These are phyloP conservation scores for Komagataella mondaviorum DNA, from an alignment of 805 yeast species.

Conservation along the genomic window DNA sequence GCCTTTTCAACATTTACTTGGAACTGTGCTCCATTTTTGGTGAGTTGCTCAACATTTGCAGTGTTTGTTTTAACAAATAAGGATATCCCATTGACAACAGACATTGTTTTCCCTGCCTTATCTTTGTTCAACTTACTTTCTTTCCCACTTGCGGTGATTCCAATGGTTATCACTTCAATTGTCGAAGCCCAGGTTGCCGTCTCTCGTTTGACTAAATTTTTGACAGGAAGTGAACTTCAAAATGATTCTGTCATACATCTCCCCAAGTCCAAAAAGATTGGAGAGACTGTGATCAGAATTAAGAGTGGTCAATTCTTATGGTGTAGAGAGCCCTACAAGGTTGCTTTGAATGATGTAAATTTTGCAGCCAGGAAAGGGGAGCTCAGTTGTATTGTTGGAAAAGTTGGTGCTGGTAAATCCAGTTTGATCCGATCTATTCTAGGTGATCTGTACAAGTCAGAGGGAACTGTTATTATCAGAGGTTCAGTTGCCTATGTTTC, in stretches of 20 bases:
- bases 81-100: slow-evolving; percentile 64
- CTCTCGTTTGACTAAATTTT: slow-evolving; percentile 58
- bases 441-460: slow-evolving; percentile 69
- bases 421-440: slow-evolving; percentile 66
- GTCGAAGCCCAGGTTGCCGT: slow-evolving; percentile 85
- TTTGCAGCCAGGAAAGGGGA: slow-evolving; percentile 62
- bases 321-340: slow-evolving; percentile 63
- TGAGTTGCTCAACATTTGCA: slow-evolving; percentile 82
- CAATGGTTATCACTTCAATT: slow-evolving; percentile 74
- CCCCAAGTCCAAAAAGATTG: slow-evolving; percentile 32
- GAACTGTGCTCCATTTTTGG: slow-evolving; percentile 79
- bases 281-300: slow-evolving; percentile 39
- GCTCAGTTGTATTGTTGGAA: slow-evolving; percentile 75
- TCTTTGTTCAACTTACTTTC: slow-evolving; percentile 77
- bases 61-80: slow-evolving; percentile 50
- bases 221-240: slow-evolving; percentile 72
- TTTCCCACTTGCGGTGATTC: slow-evolving; percentile 88
- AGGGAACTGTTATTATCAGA: slow-evolving; percentile 57
- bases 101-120: slow-evolving; percentile 83
- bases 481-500: slow-evolving; percentile 85
- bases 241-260: slow-evolving; percentile 49
- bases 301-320: slow-evolving; percentile 62
- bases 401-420: slow-evolving; percentile 85
- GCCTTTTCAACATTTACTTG: slow-evolving; percentile 69
- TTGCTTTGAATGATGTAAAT: slow-evolving; percentile 51